phyloP scores from a whole-genome alignment of 2,329 filamentous ascomycete genomes.

The Pseudogymnoascus sp. region DNA sequence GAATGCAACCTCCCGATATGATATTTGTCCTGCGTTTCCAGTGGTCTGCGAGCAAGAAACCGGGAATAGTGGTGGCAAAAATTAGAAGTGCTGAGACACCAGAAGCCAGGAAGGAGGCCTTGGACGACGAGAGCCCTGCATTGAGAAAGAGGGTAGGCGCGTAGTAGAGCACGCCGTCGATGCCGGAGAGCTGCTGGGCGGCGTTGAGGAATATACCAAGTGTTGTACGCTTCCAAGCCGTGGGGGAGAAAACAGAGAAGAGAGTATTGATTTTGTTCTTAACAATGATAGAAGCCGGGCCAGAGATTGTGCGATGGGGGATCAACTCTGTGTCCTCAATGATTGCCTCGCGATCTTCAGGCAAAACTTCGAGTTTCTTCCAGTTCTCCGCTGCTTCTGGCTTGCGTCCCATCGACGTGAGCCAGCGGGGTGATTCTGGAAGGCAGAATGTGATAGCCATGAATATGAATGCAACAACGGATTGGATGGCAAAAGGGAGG shows the following conservation, averaged over 20 bases:
- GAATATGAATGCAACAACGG: constrained; percentile 33
- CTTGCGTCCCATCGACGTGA: constrained; percentile 38
- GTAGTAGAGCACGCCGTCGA: constrained; percentile 56
- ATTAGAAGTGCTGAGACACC: constrained; percentile 52
- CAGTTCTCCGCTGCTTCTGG: constrained; percentile 37
- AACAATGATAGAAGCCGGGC: background rate
- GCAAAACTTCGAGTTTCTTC: constrained; percentile 19
- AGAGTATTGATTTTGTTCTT: constrained; percentile 17
- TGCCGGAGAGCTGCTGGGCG: constrained; percentile 52
- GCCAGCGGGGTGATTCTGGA: constrained; percentile 50
- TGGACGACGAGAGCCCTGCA: constrained; percentile 46
- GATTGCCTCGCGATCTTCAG: constrained; percentile 20
- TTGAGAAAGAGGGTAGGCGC: constrained; percentile 52
- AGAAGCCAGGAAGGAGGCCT: constrained; percentile 51
- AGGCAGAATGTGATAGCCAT: constrained; percentile 32
- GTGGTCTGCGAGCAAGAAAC: constrained; percentile 45
- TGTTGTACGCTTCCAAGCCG: constrained; percentile 38
- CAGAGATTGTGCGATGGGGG: background rate
- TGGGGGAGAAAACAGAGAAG: constrained; percentile 28
- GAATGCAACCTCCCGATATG: constrained; percentile 43
- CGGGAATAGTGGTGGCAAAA: constrained; percentile 48
- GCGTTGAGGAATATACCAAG: constrained; percentile 49
- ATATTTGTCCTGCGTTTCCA: constrained; percentile 48
- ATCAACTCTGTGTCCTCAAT: background rate
- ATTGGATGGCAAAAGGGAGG: constrained; percentile 44